Base-by-base conservation (phyloP, 805 yeast genomes). In the Candida maesae region DNA sequence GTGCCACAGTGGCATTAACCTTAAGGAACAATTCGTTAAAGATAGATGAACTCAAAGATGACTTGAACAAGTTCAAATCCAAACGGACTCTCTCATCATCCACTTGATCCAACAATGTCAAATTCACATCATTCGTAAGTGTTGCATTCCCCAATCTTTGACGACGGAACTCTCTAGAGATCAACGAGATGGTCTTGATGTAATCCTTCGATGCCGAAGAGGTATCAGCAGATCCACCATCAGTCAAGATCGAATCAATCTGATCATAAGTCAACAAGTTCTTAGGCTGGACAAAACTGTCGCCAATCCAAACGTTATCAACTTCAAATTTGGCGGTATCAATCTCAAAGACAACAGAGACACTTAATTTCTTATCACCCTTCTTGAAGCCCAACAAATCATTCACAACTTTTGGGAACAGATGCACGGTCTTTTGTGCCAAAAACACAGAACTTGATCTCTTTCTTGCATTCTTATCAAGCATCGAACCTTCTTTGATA, bases 381-480 rank as follows among this genome's bases (percentile, higher is more conserved):
- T 74, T 81, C 25, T 71, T 71, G 57, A 90, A 79, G 2, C 88
- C 79, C 28, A 78, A 64, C 18, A 73, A 53, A 6, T 78, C 74
- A 52, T 77, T 78, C 18, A 91, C 70, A 34, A 74, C 73, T 33
- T 67, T 66, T 8, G 96, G 96, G 50, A 82, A 74, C 51, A 89
- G 70, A 44, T 81, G 76, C 11, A 68, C 73, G 33, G 79, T 75
- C 21, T 74, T 70, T 59, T 90, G 96, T 12, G 95, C 93, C 61
- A 90, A 73, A 56, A 81, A 84, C 4, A 91, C 97, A 7, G 96
- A 80, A 4, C 91, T 78, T 1, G 95, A 88, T 59, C 98, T 76
- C 66, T 87, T 89, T 63, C 87, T 85, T 1, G 95, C 84, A 59
- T 91, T 89, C 47, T 90, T 80, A 57, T 93, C 99, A 46, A 91